phyloP scores from a whole-genome alignment of 306 rosid species.

The Castanospermum australe region DNA sequence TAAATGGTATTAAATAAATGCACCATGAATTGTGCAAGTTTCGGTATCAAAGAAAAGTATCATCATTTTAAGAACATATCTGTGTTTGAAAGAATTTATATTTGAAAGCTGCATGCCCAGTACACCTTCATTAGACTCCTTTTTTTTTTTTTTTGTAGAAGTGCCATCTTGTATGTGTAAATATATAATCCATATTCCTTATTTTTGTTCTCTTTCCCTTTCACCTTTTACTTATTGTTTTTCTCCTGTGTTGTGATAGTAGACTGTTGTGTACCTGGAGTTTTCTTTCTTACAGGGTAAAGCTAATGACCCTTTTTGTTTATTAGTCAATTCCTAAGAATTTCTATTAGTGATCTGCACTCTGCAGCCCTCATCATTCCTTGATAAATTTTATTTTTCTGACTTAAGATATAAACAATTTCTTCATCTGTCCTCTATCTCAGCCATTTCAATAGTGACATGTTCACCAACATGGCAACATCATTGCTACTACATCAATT shows the following conservation, averaged over 20 bases:
- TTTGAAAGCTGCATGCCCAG: not conserved
- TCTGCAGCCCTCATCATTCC: too few species aligned
- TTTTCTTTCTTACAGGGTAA: too few species aligned
- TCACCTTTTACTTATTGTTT: not conserved
- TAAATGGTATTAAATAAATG: conserved; percentile 13
- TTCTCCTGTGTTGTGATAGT: not conserved
- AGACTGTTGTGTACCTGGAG: not conserved
- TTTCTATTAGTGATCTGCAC: too few species aligned
- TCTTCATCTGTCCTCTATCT: too few species aligned
- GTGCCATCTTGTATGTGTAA: conserved; percentile 6
- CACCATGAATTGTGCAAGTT: conserved; percentile 10
- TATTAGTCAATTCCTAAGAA: too few species aligned
- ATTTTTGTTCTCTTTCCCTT: not conserved
- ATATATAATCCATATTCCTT: not conserved
- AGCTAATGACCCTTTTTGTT: too few species aligned
- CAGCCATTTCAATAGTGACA: too few species aligned
- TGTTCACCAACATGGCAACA: too few species aligned
- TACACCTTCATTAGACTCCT: not conserved
- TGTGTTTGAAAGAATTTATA: not conserved
- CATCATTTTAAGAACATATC: not conserved
- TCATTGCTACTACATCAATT: too few species aligned
- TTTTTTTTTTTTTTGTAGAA: not conserved
- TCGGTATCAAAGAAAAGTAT: not conserved
- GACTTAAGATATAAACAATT: too few species aligned
- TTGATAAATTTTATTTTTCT: too few species aligned